These are phyloP conservation scores for Sclerotinia nivalis DNA, from an alignment of 2,329 filamentous ascomycete genomes.

Conservation along the genomic window DNA sequence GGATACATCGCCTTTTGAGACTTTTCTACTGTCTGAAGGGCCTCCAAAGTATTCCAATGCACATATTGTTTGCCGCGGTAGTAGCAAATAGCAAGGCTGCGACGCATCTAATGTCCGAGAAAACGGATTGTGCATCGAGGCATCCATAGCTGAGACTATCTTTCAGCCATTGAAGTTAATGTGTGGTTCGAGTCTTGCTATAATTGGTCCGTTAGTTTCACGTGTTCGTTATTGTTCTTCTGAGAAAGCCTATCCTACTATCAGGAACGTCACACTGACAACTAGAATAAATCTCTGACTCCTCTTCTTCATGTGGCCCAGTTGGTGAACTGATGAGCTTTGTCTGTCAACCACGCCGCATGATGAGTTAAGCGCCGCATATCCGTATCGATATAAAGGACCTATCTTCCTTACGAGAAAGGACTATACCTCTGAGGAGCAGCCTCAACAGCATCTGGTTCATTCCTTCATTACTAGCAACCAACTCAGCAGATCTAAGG, in stretches of 20 bases:
- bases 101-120: background rate
- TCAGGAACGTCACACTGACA: background rate
- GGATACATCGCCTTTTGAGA: background rate
- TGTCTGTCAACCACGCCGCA: background rate
- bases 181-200: background rate
- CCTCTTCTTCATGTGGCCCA: background rate
- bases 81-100: background rate
- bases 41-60: background rate
- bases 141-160: conserved; percentile 4
- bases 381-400: background rate
- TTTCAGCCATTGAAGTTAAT: background rate
- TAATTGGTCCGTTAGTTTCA: no score
- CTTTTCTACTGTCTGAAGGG: background rate
- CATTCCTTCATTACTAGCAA: background rate
- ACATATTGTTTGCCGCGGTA: background rate
- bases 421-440: background rate
- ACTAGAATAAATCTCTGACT: background rate
- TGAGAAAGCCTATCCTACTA: no score
- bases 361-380: background rate
- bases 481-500: background rate
- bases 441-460: background rate
- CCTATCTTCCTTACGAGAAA: background rate
- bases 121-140: background rate
- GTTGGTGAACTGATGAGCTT: background rate
- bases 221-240: background rate